phyloP scores from a whole-genome alignment of 108 stramenopile genomes.

The Nitzschia palea region DNA sequence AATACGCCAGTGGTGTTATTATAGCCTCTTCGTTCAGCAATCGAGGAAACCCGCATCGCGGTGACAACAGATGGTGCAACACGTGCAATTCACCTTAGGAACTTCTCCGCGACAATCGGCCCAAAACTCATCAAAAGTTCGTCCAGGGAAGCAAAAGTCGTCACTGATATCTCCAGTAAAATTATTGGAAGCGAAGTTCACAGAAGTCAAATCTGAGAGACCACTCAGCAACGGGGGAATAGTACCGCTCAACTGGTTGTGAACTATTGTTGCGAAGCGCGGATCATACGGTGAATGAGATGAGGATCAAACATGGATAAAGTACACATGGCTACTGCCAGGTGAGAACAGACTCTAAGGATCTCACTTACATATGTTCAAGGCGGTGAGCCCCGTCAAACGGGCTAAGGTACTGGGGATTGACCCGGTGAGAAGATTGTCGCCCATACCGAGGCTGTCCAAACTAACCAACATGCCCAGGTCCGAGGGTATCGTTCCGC shows the following conservation, averaged over 20 bases:
- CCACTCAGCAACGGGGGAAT: not conserved
- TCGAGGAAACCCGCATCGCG: too few relatives aligned
- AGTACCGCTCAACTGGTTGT: not conserved
- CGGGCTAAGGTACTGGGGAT: conserved; percentile 29
- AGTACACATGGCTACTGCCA: not conserved
- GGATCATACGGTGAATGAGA: too few relatives aligned
- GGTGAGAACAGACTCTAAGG: not conserved
- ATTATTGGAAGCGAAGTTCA: conserved; percentile 16
- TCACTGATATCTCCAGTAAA: conserved; percentile 1
- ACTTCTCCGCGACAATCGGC: conserved; percentile 6
- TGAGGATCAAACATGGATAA: too few relatives aligned
- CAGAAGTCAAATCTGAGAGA: not conserved
- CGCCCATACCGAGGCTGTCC: conserved; percentile 33
- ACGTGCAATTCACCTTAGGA: not conserved
- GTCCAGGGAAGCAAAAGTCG: not conserved
- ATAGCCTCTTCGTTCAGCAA: too few relatives aligned
- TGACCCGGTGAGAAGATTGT: conserved; percentile 33
- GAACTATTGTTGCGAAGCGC: too few relatives aligned
- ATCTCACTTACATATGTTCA: conserved; percentile 14
- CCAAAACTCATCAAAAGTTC: not conserved
- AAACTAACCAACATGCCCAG: conserved; percentile 5
- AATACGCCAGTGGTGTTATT: too few relatives aligned
- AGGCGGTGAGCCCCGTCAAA: not conserved
- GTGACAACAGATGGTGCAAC: conserved; percentile 11
- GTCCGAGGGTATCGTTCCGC: conserved; percentile 7